Evolutionary conservation across 208 protist species (phyloP).

Genomic region (Trypanosoma avium): DNA sequence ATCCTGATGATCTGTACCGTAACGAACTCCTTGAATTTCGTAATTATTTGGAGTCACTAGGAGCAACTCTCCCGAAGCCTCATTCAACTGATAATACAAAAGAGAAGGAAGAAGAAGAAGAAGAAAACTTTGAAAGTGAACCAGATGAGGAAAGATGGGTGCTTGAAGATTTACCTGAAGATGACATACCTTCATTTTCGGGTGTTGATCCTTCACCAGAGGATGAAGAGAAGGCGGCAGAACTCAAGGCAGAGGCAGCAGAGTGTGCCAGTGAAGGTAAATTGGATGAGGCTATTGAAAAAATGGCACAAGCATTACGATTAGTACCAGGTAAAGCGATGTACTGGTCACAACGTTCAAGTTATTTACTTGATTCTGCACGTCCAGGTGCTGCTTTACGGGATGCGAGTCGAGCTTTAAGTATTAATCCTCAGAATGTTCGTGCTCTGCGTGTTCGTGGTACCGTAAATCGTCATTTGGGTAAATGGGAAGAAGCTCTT

Average conservation of each 20-base stretch:
- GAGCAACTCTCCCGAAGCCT: slow-evolving; percentile 36
- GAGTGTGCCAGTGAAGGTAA: slow-evolving; percentile 53
- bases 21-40: slow-evolving; percentile 38
- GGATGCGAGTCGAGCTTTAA: slow-evolving; percentile 58
- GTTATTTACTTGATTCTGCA: slow-evolving; percentile 56
- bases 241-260: slow-evolving; percentile 57
- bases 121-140: slow-evolving; percentile 35
- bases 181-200: slow-evolving; percentile 27
- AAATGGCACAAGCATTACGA: slow-evolving; percentile 58
- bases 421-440: slow-evolving; percentile 70
- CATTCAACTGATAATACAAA: neutral
- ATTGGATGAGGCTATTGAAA: slow-evolving; percentile 43
- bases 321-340: slow-evolving; percentile 65
- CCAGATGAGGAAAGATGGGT: slow-evolving; percentile 58
- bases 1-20: slow-evolving; percentile 45
- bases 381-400: slow-evolving; percentile 54
- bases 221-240: slow-evolving; percentile 54
- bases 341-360: slow-evolving; percentile 71
- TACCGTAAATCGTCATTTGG: slow-evolving; percentile 63
- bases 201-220: slow-evolving; percentile 42
- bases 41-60: slow-evolving; percentile 32
- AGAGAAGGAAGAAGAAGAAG: slow-evolving; percentile 20
- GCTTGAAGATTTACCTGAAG: slow-evolving; percentile 34
- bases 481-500: slow-evolving; percentile 60
- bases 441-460: slow-evolving; percentile 74